phyloP scores from a whole-genome alignment of 495 filamentous ascomycete genomes.

The Xylaria curta region DNA sequence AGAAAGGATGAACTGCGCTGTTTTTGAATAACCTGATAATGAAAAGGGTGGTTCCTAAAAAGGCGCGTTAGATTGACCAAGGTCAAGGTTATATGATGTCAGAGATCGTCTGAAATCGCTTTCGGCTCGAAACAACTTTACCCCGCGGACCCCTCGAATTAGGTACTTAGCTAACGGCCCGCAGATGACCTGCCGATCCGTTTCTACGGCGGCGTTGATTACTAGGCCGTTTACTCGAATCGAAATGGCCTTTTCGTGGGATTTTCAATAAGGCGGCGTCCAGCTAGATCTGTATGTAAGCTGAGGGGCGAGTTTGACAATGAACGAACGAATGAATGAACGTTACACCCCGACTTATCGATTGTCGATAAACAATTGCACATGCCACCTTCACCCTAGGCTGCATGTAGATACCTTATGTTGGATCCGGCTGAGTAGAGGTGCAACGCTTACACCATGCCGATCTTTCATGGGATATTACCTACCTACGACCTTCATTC shows the following conservation, averaged over 20 bases:
- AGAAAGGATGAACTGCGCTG: neutral
- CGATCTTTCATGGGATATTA: slow-evolving; percentile 16
- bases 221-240: neutral
- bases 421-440: slow-evolving; percentile 3
- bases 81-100: slow-evolving; percentile 20
- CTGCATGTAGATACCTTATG: neutral
- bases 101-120: slow-evolving; percentile 13
- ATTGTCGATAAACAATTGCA: slow-evolving; percentile 3
- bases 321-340: no score
- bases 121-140: neutral
- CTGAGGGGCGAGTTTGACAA: slow-evolving; percentile 5
- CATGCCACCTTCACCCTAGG: neutral
- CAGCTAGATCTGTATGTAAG: neutral
- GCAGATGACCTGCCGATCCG: slow-evolving; percentile 12
- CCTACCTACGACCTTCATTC: neutral
- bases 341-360: neutral
- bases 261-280: neutral
- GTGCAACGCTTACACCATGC: slow-evolving; percentile 8
- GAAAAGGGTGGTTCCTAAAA: neutral
- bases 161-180: neutral
- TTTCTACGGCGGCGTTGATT: neutral
- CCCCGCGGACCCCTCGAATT: slow-evolving; percentile 3
- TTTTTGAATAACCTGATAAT: neutral
- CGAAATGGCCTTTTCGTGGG: neutral
- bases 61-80: slow-evolving; percentile 1